Percentiles rank a stretch among this genome's conserved stretches.
Evolutionary conservation across 2,329 filamentous ascomycete genomes (phyloP).

Genomic region (Phialophora verrucosa): DNA sequence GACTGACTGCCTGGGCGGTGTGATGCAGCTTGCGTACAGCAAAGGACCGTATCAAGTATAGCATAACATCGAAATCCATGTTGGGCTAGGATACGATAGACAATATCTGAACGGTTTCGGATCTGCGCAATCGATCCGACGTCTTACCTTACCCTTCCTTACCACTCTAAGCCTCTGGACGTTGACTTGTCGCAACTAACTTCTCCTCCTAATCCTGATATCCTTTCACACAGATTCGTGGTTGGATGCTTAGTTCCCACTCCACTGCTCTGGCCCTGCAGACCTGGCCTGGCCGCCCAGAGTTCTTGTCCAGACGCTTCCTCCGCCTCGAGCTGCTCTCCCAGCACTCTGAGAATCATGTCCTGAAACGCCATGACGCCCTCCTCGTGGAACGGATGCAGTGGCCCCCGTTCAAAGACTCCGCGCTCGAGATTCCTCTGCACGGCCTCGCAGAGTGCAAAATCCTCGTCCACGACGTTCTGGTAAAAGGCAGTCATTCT

Average conservation of each 20-base stretch:
- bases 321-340: conserved; percentile 56
- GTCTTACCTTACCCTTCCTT: not conserved
- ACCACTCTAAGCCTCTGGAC: conserved; percentile 10
- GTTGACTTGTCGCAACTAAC: conserved; percentile 9
- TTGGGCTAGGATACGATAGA: not conserved
- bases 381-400: conserved; percentile 67
- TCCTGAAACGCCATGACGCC: conserved; percentile 64
- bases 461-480: conserved; percentile 69
- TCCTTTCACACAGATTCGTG: conserved; percentile 12
- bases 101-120: not conserved
- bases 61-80: not conserved
- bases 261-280: not conserved
- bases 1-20: too few species aligned
- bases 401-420: conserved; percentile 65
- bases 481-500: conserved; percentile 66
- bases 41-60: too few species aligned
- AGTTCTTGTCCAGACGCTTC: conserved; percentile 54
- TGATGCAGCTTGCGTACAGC: too few species aligned
- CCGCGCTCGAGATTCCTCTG: conserved; percentile 67
- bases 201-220: not conserved
- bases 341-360: conserved; percentile 55
- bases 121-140: not conserved
- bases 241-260: not conserved
- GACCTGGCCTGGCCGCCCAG: conserved; percentile 53
- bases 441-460: conserved; percentile 63